A percentile compares a stretch with the other conserved stretches of the same genome.
These are phyloP conservation scores for Penicillium sp. DNA, from an alignment of 2,329 filamentous ascomycete species.

Conservation along the genomic window DNA sequence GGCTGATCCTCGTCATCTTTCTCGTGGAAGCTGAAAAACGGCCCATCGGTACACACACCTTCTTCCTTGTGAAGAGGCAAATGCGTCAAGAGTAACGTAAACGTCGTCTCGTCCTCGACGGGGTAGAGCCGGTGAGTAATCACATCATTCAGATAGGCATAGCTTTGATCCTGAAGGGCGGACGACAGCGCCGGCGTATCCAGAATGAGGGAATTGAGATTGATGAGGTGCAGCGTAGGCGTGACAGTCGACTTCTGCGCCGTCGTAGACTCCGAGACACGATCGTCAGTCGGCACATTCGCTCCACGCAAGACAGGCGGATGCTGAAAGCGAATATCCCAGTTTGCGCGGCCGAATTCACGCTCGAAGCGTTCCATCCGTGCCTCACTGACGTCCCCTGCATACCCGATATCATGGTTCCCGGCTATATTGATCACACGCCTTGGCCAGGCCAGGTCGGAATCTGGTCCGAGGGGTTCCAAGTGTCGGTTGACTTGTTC, in stretches of 20 bases:
- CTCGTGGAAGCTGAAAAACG: slow-evolving; percentile 73
- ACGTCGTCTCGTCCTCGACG: slow-evolving; percentile 58
- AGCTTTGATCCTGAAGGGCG: slow-evolving; percentile 67
- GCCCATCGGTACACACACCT: slow-evolving; percentile 76
- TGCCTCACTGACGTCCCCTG: slow-evolving; percentile 75
- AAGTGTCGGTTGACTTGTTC: slow-evolving; percentile 18
- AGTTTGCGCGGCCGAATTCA: slow-evolving; percentile 81
- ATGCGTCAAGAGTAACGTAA: slow-evolving; percentile 84
- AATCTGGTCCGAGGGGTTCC: slow-evolving; percentile 26
- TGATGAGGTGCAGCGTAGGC: slow-evolving; percentile 70
- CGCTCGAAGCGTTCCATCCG: slow-evolving; percentile 75
- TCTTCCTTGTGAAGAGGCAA: slow-evolving; percentile 79
- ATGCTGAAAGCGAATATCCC: slow-evolving; percentile 71
- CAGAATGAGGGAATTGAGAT: slow-evolving; percentile 89
- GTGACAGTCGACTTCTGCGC: slow-evolving; percentile 4
- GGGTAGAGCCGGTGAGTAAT: slow-evolving; percentile 52
- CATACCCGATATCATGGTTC: slow-evolving; percentile 96
- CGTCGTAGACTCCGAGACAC: neutral
- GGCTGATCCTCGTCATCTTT: slow-evolving; percentile 59
- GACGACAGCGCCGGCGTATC: slow-evolving; percentile 69
- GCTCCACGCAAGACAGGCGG: slow-evolving; percentile 32
- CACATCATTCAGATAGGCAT: slow-evolving; percentile 61
- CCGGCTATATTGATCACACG: slow-evolving; percentile 84
- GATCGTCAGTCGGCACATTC: neutral
- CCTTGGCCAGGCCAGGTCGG: slow-evolving; percentile 58